Conservation (phyloP, 148 eudicot species). For the Dysphania ambrosioides region DNA sequence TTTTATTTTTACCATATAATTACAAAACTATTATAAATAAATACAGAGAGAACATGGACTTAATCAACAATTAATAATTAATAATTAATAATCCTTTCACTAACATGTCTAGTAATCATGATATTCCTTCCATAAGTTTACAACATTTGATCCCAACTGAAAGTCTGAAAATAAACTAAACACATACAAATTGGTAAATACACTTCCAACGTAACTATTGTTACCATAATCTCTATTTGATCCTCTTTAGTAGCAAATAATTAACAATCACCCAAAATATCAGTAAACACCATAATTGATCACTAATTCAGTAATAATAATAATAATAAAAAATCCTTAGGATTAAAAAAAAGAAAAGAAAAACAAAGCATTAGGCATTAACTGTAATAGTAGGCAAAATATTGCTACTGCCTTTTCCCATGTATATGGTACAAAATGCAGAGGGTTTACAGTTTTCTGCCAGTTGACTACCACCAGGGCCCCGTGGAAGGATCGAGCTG, state of each 20-base stretch:
- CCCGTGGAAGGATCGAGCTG: neutral
- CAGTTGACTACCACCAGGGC: neutral
- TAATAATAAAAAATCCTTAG: conserved; percentile 1
- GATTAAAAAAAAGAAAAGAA: neutral
- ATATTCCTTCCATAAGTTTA: neutral
- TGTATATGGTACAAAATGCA: conserved; percentile 26
- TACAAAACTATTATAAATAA: neutral
- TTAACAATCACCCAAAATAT: neutral
- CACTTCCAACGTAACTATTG: neutral
- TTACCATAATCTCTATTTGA: neutral
- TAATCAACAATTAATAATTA: no score
- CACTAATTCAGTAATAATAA: neutral
- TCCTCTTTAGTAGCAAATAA: neutral
- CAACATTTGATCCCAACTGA: neutral
- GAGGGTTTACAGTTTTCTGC: conserved; percentile 8
- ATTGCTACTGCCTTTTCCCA: neutral
- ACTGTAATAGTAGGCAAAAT: conserved; percentile 19
- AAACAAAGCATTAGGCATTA: conserved; percentile 9
- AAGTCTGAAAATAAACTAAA: neutral
- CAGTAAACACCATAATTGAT: neutral
- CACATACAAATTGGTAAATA: no score
- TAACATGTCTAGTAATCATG: conserved; percentile 18
- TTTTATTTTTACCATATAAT: no score
- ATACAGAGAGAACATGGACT: neutral
- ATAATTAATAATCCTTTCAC: neutral